Base-by-base conservation (phyloP, 441 rosid species). In the Euphorbia schlechtendalii region DNA sequence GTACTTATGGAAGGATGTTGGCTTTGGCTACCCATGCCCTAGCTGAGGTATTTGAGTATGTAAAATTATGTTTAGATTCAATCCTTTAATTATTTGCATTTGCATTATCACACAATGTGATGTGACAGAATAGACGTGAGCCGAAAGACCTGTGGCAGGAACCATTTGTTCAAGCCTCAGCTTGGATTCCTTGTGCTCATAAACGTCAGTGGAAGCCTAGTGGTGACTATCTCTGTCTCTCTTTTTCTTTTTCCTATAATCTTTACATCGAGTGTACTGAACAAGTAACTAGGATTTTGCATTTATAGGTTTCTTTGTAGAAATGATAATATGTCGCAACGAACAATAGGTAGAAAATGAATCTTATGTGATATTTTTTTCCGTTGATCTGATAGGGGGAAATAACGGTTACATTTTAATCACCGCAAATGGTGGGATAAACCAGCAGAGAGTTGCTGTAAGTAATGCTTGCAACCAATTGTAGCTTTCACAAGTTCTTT, bases 361-460 rank as follows among this genome's bases (percentile, higher is more conserved):
- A 32, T 62, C 54, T 49, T n/a, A 49, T 49, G 54, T 49, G 54
- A 49, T 49, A 20, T n/a, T n/a, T 49, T 49, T n/a, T 20, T 48
- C 5, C 54, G n/a, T 56, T 21, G 22, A 4, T 38, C 18, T 28
- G 20, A 21, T 68, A 91, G 99, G 77, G 61, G 96, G 92, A 54
- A 85, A 75, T 58, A 95, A 86, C 61, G 99, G 99, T 75, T 95
- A 89, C 76, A 76, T 95, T 69, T 68, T 85, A 83, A 73, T 91
- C 61, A 92, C 99, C 63, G 98, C 98, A 69, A 95, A 95, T 82
- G 99, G 99, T 59, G 99, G 99, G 24, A 83, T 95, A 40, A 95
- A 87, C 76, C 99, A 95, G 82, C 99, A 92, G 74, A 78, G 97
- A 71, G 99, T 95, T 25, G 97, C 99, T 73, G 99, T 91, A 83